These are phyloP conservation scores for Panellus pusillus DNA, from an alignment of 768 basidiomycete species.

Conservation along the genomic window DNA sequence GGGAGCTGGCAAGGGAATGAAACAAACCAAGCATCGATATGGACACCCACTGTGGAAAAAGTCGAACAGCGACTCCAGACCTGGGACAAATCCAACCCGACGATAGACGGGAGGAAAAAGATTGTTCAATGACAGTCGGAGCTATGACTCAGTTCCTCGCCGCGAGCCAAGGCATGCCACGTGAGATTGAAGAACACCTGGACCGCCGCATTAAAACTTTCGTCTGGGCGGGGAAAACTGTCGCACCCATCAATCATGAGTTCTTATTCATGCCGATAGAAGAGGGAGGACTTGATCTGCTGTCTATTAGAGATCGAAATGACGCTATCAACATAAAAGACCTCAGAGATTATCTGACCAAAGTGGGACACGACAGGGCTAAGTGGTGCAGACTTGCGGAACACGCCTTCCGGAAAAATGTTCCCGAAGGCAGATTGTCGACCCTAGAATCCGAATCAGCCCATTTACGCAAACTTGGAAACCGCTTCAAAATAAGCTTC, in stretches of 20 bases:
- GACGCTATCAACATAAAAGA: constrained; percentile 27
- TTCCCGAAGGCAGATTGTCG: constrained; percentile 2
- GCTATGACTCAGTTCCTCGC: constrained; percentile 33
- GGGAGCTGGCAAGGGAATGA: constrained; percentile 28
- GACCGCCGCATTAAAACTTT: constrained; percentile 20
- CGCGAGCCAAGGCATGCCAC: constrained; percentile 31
- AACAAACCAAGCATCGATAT: constrained; percentile 6
- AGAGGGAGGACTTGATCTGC: constrained; percentile 25
- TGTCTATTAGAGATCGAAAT: constrained; percentile 27
- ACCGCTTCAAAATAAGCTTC: constrained; percentile 5
- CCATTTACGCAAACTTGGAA: constrained; percentile 31
- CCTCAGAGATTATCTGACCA: constrained; percentile 24
- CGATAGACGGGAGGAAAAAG: constrained; percentile 17
- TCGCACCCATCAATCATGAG: background rate
- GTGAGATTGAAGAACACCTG: constrained; percentile 9
- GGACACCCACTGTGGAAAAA: constrained; percentile 23
- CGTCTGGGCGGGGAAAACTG: constrained; percentile 16
- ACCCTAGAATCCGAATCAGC: constrained; percentile 7
- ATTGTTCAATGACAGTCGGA: constrained; percentile 23
- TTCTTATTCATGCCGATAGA: constrained; percentile 15
- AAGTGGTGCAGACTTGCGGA: constrained; percentile 32
- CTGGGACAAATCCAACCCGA: constrained; percentile 21
- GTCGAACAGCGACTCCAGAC: constrained; percentile 5
- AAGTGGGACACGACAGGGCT: constrained; percentile 16
- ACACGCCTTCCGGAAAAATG: constrained; percentile 11